Evolutionary conservation across 768 basidiomycete genomes (phyloP).

Genomic region (Asterophora parasitica): DNA sequence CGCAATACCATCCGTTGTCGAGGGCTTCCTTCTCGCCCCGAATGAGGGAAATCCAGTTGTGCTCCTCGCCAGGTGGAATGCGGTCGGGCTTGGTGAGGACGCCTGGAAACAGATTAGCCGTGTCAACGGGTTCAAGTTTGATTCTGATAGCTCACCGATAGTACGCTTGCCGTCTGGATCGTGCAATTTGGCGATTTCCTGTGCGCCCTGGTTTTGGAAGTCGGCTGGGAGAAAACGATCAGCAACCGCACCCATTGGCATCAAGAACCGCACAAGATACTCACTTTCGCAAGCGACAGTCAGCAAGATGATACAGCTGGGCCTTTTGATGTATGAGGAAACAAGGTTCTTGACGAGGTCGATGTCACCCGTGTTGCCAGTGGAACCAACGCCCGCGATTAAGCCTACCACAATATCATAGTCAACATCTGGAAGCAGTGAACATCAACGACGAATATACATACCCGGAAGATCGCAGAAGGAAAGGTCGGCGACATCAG

Average conservation of each 20-base stretch:
- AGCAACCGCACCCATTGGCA: no score
- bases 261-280: no score
- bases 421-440: no score
- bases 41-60: slow-evolving; percentile 52
- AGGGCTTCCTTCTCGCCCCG: slow-evolving; percentile 48
- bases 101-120: slow-evolving; percentile 31
- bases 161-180: slow-evolving; percentile 66
- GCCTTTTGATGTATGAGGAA: slow-evolving; percentile 51
- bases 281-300: slow-evolving; percentile 63
- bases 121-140: background rate
- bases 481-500: slow-evolving; percentile 56
- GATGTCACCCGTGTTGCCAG: slow-evolving; percentile 52
- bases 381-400: slow-evolving; percentile 49
- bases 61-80: slow-evolving; percentile 51
- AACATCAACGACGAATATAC: background rate
- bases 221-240: slow-evolving; percentile 44
- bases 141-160: slow-evolving; percentile 43
- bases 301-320: slow-evolving; percentile 58
- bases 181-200: slow-evolving; percentile 52
- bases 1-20: slow-evolving; percentile 56
- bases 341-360: slow-evolving; percentile 57
- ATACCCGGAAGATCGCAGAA: slow-evolving; percentile 62
- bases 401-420: slow-evolving; percentile 38
- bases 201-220: slow-evolving; percentile 75
- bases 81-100: slow-evolving; percentile 75